phyloP scores from a whole-genome alignment of 1,284 basidiomycete genomes.

The Takashimella koratensis region DNA sequence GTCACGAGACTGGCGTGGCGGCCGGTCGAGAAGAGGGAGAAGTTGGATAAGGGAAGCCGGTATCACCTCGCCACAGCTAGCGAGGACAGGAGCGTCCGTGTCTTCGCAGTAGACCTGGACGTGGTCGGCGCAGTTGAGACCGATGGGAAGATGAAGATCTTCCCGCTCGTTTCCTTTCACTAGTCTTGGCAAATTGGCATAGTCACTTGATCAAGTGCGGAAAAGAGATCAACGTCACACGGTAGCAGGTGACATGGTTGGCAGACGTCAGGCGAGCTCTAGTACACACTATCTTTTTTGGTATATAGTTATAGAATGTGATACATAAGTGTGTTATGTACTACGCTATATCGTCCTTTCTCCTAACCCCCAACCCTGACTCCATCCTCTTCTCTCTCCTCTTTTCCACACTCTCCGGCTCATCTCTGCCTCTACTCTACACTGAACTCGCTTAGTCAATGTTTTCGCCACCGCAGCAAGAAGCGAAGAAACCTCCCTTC shows the following conservation, averaged over 20 bases:
- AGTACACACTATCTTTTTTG: no score
- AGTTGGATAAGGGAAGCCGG: not conserved
- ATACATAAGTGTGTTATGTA: no score
- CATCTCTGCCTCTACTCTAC: no score
- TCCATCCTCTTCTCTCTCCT: no score
- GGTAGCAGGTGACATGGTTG: not conserved
- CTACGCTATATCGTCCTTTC: no score
- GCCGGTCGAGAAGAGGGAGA: slow-evolving; percentile 5
- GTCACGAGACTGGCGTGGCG: slow-evolving; percentile 47
- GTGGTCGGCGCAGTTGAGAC: no score
- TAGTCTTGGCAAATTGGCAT: not conserved
- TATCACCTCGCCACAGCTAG: slow-evolving; percentile 48
- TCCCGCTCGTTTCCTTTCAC: not conserved
- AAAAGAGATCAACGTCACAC: not conserved
- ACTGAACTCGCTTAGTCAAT: no score
- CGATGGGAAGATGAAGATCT: no score
- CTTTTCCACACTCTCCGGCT: no score
- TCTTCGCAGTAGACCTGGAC: slow-evolving; percentile 32
- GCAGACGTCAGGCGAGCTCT: not conserved
- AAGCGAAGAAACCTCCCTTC: slow-evolving; percentile 35
- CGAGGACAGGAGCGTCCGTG: slow-evolving; percentile 49
- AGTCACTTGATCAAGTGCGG: not conserved
- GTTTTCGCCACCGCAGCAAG: slow-evolving; percentile 33
- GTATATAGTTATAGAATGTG: no score
- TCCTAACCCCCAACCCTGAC: no score